Evolutionary conservation across 345 rosid species (phyloP).

Genomic region (Kandelia obovata): DNA sequence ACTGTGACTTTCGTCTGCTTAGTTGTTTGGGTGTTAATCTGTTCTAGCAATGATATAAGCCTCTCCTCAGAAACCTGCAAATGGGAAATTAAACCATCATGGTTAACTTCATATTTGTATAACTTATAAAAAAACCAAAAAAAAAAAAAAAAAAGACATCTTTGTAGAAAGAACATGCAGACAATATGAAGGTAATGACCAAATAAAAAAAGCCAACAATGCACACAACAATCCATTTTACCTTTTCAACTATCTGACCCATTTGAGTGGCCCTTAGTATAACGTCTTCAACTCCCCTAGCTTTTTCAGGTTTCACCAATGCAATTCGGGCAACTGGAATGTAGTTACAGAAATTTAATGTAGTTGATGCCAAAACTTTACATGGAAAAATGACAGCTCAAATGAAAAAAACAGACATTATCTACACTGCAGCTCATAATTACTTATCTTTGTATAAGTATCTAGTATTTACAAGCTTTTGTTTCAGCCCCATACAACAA

Average conservation of each 20-base stretch:
- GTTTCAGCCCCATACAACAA: too few relatives aligned
- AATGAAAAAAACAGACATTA: neutral
- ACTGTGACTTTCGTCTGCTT: slow-evolving; percentile 96
- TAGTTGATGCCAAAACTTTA: neutral
- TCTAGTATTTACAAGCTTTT: too few relatives aligned
- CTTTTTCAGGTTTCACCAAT: slow-evolving; percentile 97
- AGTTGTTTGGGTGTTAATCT: slow-evolving; percentile 82
- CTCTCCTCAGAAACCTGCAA: slow-evolving; percentile 83
- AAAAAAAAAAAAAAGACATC: neutral
- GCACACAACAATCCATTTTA: slow-evolving; percentile 11
- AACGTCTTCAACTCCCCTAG: slow-evolving; percentile 90
- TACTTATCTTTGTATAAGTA: too few relatives aligned
- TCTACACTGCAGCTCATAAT: neutral
- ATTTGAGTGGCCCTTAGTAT: slow-evolving; percentile 79
- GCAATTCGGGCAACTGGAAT: slow-evolving; percentile 83
- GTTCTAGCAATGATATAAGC: slow-evolving; percentile 84
- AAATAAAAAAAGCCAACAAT: neutral
- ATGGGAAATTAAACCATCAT: neutral
- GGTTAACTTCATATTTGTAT: neutral
- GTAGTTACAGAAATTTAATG: neutral
- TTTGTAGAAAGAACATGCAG: neutral
- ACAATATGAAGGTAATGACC: neutral
- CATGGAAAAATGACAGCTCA: neutral
- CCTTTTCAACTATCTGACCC: slow-evolving; percentile 97
- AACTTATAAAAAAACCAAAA: neutral